Evolutionary conservation across 129 eudicot genomes (phyloP).

Genomic region (Kitagawia praeruptora): DNA sequence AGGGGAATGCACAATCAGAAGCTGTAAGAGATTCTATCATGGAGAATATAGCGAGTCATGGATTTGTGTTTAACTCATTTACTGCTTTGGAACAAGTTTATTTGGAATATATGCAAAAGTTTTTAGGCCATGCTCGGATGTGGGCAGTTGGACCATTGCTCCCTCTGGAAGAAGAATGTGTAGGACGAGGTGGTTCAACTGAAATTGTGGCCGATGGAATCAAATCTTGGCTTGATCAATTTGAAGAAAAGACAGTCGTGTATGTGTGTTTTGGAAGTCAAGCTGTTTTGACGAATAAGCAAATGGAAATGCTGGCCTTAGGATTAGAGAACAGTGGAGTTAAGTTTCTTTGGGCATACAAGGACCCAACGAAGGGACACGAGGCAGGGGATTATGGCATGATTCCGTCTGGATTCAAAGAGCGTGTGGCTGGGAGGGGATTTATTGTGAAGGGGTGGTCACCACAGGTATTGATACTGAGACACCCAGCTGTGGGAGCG

Average conservation of each 20-base stretch:
- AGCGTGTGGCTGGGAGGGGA: constrained; percentile 29
- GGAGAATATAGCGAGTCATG: constrained; percentile 30
- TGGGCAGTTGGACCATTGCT: constrained; percentile 44
- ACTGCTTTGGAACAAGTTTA: constrained; percentile 25
- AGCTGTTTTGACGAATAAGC: constrained; percentile 1
- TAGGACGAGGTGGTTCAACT: constrained; percentile 22
- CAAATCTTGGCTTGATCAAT: constrained; percentile 24
- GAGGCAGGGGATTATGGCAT: background rate
- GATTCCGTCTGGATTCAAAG: constrained; percentile 10
- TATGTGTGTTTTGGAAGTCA: constrained; percentile 37
- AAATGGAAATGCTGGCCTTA: constrained; percentile 14
- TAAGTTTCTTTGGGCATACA: constrained; percentile 19
- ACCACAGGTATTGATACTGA: constrained; percentile 41
- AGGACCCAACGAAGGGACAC: background rate
- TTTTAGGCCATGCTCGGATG: constrained; percentile 28
- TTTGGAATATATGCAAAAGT: constrained; percentile 23
- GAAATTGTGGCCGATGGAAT: background rate
- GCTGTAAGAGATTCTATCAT: constrained; percentile 14
- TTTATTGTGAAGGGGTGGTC: constrained; percentile 41
- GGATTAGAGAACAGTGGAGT: constrained; percentile 23
- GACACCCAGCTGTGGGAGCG: constrained; percentile 32
- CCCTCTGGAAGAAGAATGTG: too few relatives aligned
- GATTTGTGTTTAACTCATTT: constrained; percentile 29
- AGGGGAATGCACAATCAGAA: constrained; percentile 22
- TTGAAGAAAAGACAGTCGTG: constrained; percentile 13